Percentiles rank a stretch among this genome's conserved stretches.
Conservation (phyloP, 148 eudicot genomes). For the Gaultheria prostrata region DNA sequence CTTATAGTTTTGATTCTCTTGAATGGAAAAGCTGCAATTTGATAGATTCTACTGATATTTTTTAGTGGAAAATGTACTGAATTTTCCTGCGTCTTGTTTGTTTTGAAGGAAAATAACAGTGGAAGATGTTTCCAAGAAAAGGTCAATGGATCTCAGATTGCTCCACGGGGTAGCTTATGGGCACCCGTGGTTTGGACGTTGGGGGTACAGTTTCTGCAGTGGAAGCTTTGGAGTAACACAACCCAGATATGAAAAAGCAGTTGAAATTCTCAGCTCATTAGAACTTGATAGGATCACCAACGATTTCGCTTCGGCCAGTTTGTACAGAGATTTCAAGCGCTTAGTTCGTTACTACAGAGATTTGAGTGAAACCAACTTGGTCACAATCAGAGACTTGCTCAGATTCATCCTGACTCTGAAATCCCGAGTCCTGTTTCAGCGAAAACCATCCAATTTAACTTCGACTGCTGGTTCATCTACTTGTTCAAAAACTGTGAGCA, state of each 20-base stretch:
- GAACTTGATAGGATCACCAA: slow-evolving; percentile 44
- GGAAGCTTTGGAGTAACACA: slow-evolving; percentile 76
- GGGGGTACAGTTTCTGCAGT: slow-evolving; percentile 71
- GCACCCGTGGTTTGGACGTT: slow-evolving; percentile 78
- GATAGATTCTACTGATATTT: background rate
- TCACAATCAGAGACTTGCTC: slow-evolving; percentile 64
- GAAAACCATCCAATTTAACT: background rate
- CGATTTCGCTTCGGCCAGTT: slow-evolving; percentile 20
- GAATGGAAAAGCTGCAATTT: background rate
- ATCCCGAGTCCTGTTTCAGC: slow-evolving; percentile 24
- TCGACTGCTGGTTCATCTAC: background rate
- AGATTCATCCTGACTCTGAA: slow-evolving; percentile 61
- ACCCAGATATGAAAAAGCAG: slow-evolving; percentile 54
- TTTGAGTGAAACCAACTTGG: slow-evolving; percentile 49
- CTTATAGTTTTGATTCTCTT: background rate
- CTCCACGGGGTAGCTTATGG: slow-evolving; percentile 82
- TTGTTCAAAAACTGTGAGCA: slow-evolving; percentile 7
- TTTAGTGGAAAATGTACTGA: background rate
- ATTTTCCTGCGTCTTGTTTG: slow-evolving; percentile 5
- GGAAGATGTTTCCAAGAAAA: slow-evolving; percentile 73
- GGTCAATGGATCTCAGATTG: slow-evolving; percentile 66
- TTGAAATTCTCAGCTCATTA: slow-evolving; percentile 55
- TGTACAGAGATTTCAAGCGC: slow-evolving; percentile 28
- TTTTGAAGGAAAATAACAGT: slow-evolving; percentile 60
- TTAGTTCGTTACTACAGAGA: slow-evolving; percentile 52